A percentile compares a stretch with the other conserved stretches of the same genome.
phyloP scores from a whole-genome alignment of 306 rosid species.

The Cucurbita ficifolia region DNA sequence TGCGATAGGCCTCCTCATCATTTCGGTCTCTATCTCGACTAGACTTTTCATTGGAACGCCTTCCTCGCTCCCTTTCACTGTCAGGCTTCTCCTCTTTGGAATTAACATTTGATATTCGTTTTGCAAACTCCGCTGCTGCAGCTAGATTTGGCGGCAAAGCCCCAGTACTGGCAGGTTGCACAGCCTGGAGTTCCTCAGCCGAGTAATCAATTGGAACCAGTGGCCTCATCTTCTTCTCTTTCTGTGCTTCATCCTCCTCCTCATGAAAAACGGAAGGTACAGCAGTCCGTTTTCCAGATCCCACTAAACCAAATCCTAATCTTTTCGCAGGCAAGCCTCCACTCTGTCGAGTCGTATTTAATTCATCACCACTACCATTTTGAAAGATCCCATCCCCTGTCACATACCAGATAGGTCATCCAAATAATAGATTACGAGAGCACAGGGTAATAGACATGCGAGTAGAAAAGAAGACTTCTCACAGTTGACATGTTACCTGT shows the following conservation, averaged over 20 bases:
- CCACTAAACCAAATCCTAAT: constrained; percentile 90
- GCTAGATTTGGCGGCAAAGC: constrained; percentile 70
- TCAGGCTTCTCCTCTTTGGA: constrained; percentile 68
- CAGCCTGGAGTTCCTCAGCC: constrained; percentile 89
- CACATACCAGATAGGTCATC: constrained; percentile 7
- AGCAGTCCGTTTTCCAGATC: constrained; percentile 88
- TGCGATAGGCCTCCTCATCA: constrained; percentile 49
- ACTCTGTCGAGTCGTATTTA: constrained; percentile 33
- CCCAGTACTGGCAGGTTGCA: constrained; percentile 50
- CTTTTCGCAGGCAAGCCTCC: constrained; percentile 62
- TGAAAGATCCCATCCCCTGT: constrained; percentile 43
- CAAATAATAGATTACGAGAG: constrained; percentile 2
- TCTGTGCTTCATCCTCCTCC: constrained; percentile 90
- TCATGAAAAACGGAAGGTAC: constrained; percentile 85
- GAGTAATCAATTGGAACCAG: constrained; percentile 97
- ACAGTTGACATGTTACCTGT: constrained; percentile 24
- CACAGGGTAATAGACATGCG: neutral
- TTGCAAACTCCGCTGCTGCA: constrained; percentile 98
- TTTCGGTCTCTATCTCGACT: constrained; percentile 44
- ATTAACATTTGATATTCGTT: constrained; percentile 61
- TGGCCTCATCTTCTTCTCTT: constrained; percentile 96
- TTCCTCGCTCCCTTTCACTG: constrained; percentile 65
- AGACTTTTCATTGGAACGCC: constrained; percentile 59
- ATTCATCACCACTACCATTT: constrained; percentile 44
- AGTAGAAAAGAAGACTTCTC: neutral